A percentile compares a stretch with the other conserved stretches of the same genome.
Evolutionary conservation across 192 early-diverging fungal genomes (phyloP).

Genomic region (Coemansia aciculifera): DNA sequence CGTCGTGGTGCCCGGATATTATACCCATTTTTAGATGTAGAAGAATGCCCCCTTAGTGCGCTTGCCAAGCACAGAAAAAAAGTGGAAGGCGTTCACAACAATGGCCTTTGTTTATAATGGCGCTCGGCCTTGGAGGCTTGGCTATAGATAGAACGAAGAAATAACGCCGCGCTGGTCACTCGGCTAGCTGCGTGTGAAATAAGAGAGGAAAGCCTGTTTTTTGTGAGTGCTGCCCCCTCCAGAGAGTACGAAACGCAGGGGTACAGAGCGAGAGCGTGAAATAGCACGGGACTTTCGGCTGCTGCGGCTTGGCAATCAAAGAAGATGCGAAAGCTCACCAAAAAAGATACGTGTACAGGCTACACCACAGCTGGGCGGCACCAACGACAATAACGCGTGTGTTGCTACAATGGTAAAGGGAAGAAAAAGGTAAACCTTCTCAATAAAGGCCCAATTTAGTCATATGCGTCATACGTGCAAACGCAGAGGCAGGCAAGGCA

Average conservation of each 20-base stretch:
- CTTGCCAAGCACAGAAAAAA: neutral
- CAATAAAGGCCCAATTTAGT: constrained; percentile 2
- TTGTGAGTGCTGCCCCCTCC: neutral
- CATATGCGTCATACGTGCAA: constrained; percentile 2
- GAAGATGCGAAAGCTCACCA: neutral
- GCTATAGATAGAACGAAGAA: neutral
- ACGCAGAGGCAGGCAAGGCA: neutral
- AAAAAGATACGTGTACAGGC: neutral
- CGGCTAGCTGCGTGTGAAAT: constrained; percentile 1
- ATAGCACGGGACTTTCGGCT: neutral
- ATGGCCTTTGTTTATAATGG: constrained; percentile 5
- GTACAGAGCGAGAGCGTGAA: neutral
- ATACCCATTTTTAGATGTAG: constrained; percentile 33
- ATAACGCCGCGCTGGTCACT: constrained; percentile 5
- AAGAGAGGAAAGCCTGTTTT: constrained; percentile 1
- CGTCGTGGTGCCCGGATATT: constrained; percentile 28
- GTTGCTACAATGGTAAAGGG: constrained; percentile 3
- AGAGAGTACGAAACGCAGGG: constrained; percentile 3
- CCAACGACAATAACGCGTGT: constrained; percentile 4
- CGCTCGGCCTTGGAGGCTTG: constrained; percentile 9
- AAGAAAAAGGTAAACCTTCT: neutral
- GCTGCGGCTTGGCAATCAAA: neutral
- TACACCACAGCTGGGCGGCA: neutral
- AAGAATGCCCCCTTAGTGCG: neutral
- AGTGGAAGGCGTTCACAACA: neutral